These are phyloP conservation scores for Tilletia caries DNA, from an alignment of 1,284 basidiomycete species.

Conservation along the genomic window DNA sequence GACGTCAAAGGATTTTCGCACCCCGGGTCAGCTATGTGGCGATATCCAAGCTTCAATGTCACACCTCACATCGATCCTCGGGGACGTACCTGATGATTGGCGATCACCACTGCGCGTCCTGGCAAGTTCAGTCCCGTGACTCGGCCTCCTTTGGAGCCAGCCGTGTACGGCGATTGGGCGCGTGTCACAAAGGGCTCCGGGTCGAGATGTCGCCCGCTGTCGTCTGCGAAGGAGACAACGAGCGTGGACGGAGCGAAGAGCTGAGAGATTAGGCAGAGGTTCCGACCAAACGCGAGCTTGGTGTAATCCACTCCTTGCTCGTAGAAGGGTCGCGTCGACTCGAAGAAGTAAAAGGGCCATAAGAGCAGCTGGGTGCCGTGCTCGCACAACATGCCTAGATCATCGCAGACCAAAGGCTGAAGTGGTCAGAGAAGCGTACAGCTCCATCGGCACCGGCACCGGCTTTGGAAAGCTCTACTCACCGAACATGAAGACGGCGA, in stretches of 20 bases:
- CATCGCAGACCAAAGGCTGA: conserved; percentile 26
- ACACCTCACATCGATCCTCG: not conserved
- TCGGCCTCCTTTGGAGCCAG: conserved; percentile 14
- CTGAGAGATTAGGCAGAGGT: conserved; percentile 32
- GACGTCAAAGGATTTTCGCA: not conserved
- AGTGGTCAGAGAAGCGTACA: conserved; percentile 27
- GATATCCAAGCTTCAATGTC: not conserved
- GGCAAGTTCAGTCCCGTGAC: conserved; percentile 33
- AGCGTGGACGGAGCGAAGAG: conserved; percentile 42
- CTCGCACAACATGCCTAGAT: conserved; percentile 25
- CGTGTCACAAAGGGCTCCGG: conserved; percentile 32
- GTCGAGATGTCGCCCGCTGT: conserved; percentile 30
- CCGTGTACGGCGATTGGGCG: conserved; percentile 7
- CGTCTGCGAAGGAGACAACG: conserved; percentile 37
- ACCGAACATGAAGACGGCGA: conserved; percentile 9
- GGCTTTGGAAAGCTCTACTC: not conserved
- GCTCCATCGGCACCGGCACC: not conserved
- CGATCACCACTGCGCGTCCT: conserved; percentile 32
- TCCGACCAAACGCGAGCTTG: conserved; percentile 31
- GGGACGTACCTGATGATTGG: conserved; percentile 41
- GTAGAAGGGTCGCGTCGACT: conserved; percentile 24
- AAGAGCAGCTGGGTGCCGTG: conserved; percentile 34
- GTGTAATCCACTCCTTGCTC: conserved; percentile 31
- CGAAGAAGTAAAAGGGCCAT: conserved; percentile 30
- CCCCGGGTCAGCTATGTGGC: not conserved